Evolutionary conservation across 2,329 filamentous ascomycete species (phyloP).

Genomic region (Gliomastix tumulicola): DNA sequence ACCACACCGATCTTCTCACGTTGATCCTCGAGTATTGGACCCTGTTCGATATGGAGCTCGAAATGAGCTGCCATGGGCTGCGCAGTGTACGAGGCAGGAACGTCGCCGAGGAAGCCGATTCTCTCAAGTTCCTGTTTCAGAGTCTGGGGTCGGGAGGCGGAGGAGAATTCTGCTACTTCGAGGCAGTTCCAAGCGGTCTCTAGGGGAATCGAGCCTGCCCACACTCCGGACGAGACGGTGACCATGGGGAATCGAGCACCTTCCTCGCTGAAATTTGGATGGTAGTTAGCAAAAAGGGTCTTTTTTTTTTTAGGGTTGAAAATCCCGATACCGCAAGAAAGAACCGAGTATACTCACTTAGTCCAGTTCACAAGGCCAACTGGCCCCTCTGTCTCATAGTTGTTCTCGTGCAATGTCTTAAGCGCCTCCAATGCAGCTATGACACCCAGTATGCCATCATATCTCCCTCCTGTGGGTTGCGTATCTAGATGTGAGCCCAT

Average conservation of each 20-base stretch:
- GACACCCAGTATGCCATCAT: constrained; percentile 73
- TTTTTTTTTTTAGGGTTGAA: background rate
- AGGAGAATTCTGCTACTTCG: constrained; percentile 41
- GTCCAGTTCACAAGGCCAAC: constrained; percentile 72
- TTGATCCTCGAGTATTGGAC: constrained; percentile 55
- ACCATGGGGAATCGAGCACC: constrained; percentile 68
- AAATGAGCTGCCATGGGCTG: constrained; percentile 65
- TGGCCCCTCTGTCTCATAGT: constrained; percentile 60
- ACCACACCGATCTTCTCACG: constrained; percentile 4
- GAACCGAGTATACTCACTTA: constrained; percentile 36
- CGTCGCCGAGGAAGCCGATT: constrained; percentile 59
- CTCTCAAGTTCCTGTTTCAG: constrained; percentile 46
- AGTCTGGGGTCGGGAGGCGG: too few relatives aligned
- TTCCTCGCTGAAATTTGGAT: constrained; percentile 54
- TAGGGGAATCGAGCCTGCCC: constrained; percentile 59
- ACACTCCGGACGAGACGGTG: constrained; percentile 67
- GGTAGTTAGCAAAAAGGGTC: constrained; percentile 17
- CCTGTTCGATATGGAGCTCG: constrained; percentile 75
- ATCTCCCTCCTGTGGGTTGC: constrained; percentile 55
- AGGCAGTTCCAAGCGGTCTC: constrained; percentile 53
- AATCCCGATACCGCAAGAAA: constrained; percentile 25
- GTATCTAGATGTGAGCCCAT: constrained; percentile 63
- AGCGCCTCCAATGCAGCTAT: constrained; percentile 65
- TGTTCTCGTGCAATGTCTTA: constrained; percentile 56
- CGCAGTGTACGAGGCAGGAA: constrained; percentile 8